A percentile compares a stretch with the other conserved stretches of the same genome.
Conservation (phyloP, 352 stramenopile genomes). For the Globisporangium abappressorium region DNA sequence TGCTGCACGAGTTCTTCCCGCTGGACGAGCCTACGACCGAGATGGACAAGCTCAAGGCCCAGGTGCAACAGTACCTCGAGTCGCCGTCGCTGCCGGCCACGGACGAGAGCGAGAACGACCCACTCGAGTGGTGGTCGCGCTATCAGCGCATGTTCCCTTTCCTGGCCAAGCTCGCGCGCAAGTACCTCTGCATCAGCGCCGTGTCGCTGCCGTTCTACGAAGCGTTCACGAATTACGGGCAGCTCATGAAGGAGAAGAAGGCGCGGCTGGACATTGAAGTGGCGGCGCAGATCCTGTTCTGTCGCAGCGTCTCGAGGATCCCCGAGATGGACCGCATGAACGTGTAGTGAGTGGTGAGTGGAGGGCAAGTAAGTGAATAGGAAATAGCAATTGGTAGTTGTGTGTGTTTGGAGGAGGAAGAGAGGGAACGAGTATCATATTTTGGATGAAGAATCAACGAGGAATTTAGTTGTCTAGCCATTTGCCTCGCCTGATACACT, state of each 20-base stretch:
- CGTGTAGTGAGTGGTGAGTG: slow-evolving; percentile 18
- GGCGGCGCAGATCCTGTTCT: slow-evolving; percentile 75
- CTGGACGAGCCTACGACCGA: slow-evolving; percentile 51
- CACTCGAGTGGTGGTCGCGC: slow-evolving; percentile 81
- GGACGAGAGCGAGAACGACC: slow-evolving; percentile 70
- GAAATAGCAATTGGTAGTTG: neutral
- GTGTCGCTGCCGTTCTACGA: slow-evolving; percentile 75
- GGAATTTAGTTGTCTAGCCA: too few relatives aligned
- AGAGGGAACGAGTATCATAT: neutral
- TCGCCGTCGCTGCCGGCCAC: slow-evolving; percentile 60
- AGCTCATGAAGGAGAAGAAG: slow-evolving; percentile 79
- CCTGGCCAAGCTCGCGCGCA: slow-evolving; percentile 66
- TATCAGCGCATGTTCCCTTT: slow-evolving; percentile 68
- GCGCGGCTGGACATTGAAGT: slow-evolving; percentile 75
- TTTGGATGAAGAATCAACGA: neutral
- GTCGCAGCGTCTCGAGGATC: slow-evolving; percentile 70
- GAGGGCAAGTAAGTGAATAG: neutral
- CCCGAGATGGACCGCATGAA: slow-evolving; percentile 85
- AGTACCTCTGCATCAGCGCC: slow-evolving; percentile 76
- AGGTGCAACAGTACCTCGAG: slow-evolving; percentile 73
- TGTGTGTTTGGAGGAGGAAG: neutral
- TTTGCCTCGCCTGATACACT: too few relatives aligned
- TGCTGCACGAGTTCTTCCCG: slow-evolving; percentile 66
- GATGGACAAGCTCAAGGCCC: slow-evolving; percentile 53
- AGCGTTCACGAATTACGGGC: slow-evolving; percentile 73